These are phyloP conservation scores for Umbilicaria muhlenbergii DNA, from an alignment of 495 filamentous ascomycete genomes.

Conservation along the genomic window DNA sequence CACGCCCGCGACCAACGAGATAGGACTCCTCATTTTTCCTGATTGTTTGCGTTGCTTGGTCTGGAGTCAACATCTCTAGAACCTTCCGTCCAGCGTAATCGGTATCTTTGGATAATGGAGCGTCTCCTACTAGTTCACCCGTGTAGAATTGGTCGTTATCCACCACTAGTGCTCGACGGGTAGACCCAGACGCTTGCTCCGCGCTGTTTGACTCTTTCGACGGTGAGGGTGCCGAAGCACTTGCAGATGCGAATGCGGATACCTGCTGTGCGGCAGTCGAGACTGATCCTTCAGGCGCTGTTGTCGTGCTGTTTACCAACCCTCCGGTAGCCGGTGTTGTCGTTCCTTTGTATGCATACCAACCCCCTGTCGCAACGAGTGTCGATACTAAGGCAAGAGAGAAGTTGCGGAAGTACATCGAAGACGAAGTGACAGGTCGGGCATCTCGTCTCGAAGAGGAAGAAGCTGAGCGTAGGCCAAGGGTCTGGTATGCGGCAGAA, in stretches of 20 bases:
- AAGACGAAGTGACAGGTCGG: conserved; percentile 26
- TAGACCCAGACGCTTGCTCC: conserved; percentile 16
- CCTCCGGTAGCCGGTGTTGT: conserved; percentile 10
- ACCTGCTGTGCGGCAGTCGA: conserved; percentile 14
- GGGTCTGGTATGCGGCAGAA: conserved; percentile 28
- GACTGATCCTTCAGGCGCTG: conserved; percentile 13
- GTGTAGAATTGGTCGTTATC: conserved; percentile 75
- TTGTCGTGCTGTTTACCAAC: conserved; percentile 14
- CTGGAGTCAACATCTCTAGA: conserved; percentile 89
- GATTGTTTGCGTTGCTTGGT: conserved; percentile 82
- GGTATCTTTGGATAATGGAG: conserved; percentile 71
- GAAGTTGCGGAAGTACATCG: conserved; percentile 51
- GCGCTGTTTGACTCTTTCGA: conserved; percentile 5
- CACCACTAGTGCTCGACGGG: conserved; percentile 44
- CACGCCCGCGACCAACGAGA: conserved; percentile 73
- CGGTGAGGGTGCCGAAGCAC: neutral
- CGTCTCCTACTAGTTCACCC: conserved; percentile 60
- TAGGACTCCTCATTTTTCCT: conserved; percentile 83
- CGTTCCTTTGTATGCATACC: conserved; percentile 40
- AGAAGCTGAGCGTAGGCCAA: conserved; percentile 25
- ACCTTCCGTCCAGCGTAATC: conserved; percentile 69
- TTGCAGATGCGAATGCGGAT: neutral
- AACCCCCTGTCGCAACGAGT: conserved; percentile 48
- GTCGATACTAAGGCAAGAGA: conserved; percentile 40
- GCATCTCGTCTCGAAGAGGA: conserved; percentile 24